A percentile compares a stretch with the other conserved stretches of the same genome.
These are phyloP conservation scores for Blastobotrys elegans DNA, from an alignment of 1,139 yeast species.

Conservation along the genomic window DNA sequence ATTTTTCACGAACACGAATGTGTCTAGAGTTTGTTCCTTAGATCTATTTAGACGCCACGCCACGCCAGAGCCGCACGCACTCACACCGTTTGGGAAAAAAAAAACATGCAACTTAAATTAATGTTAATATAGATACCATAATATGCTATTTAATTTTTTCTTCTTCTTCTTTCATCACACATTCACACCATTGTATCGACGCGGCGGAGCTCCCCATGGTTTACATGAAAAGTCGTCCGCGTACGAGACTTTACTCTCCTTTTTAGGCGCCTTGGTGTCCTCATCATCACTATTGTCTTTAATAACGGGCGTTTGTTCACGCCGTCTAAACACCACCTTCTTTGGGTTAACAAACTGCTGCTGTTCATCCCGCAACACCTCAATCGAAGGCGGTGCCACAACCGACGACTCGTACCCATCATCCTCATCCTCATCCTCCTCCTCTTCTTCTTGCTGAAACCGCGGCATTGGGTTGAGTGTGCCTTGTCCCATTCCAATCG, in stretches of 20 bases:
- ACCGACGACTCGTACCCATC: not conserved
- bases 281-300: conserved; percentile 13
- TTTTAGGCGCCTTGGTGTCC: conserved; percentile 7
- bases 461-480: conserved; percentile 1
- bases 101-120: too few relatives aligned
- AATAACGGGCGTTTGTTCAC: conserved; percentile 18
- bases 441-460: conserved; percentile 1
- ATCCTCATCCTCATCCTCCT: not conserved
- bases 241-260: conserved; percentile 12
- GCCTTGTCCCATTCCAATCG: conserved; percentile 2
- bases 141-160: not conserved
- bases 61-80: too few relatives aligned
- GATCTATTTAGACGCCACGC: too few relatives aligned
- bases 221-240: conserved; percentile 28
- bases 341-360: conserved; percentile 20
- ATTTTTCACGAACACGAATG: too few relatives aligned
- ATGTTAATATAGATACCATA: not conserved
- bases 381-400: conserved; percentile 4
- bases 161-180: too few relatives aligned
- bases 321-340: conserved; percentile 19
- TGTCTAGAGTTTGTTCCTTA: too few relatives aligned
- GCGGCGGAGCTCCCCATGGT: conserved; percentile 32
- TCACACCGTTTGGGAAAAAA: too few relatives aligned
- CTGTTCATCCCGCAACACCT: conserved; percentile 10
- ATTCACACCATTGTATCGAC: conserved; percentile 28